phyloP scores from a whole-genome alignment of 1,139 yeast species.

The Yamadazyma triangularis region DNA sequence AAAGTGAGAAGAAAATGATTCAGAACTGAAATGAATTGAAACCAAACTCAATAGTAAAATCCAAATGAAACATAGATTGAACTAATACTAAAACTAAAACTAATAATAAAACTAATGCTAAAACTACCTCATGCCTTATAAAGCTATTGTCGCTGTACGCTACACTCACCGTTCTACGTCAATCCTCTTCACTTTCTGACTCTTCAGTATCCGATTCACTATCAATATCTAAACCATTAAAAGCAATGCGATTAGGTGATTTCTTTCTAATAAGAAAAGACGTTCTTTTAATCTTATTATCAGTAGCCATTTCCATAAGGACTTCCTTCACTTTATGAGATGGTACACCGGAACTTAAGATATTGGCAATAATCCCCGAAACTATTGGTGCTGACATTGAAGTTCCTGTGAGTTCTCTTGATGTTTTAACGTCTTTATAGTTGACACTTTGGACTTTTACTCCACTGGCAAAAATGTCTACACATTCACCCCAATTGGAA shows the following conservation, averaged over 20 bases:
- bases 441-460: constrained; percentile 53
- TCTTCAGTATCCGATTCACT: constrained; percentile 7
- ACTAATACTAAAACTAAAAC: too few relatives aligned
- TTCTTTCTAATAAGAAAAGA: constrained; percentile 25
- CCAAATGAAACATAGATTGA: too few relatives aligned
- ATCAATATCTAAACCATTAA: constrained; percentile 9
- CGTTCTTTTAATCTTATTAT: constrained; percentile 30
- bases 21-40: too few relatives aligned
- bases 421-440: constrained; percentile 16
- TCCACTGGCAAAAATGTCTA: constrained; percentile 81
- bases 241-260: constrained; percentile 40
- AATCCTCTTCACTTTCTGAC: too few relatives aligned
- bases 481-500: constrained; percentile 87
- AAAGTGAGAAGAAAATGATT: too few relatives aligned
- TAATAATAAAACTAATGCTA: too few relatives aligned
- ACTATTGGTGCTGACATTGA: constrained; percentile 86
- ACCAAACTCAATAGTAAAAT: too few relatives aligned
- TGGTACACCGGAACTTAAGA: constrained; percentile 55
- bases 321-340: constrained; percentile 34
- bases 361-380: constrained; percentile 65
- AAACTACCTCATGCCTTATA: too few relatives aligned
- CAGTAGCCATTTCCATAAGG: constrained; percentile 33
- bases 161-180: too few relatives aligned
- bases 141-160: too few relatives aligned
- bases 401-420: constrained; percentile 66